Percentiles rank a stretch among this genome's conserved stretches.
Evolutionary conservation across 768 basidiomycete species (phyloP).

Genomic region (Cystofilobasidium ferigula): DNA sequence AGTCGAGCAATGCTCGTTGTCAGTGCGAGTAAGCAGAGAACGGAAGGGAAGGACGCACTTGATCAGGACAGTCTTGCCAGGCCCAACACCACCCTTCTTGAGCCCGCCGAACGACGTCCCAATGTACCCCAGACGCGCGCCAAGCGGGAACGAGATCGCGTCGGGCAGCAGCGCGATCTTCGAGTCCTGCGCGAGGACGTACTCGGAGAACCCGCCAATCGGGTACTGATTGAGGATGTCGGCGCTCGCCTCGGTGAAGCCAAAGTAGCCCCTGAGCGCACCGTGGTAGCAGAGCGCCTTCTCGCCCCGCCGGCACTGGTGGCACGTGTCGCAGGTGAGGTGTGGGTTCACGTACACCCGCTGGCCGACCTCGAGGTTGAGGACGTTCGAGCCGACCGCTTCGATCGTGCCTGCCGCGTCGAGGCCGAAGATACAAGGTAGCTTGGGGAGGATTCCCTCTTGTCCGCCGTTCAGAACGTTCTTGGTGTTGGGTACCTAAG

Average conservation of each 20-base stretch:
- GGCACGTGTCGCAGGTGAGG: slow-evolving; percentile 25
- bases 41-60: no score
- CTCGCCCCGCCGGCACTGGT: slow-evolving; percentile 1
- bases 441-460: not conserved
- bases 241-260: not conserved
- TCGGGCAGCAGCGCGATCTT: slow-evolving; percentile 20
- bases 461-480: slow-evolving; percentile 12
- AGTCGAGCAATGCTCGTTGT: no score
- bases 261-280: slow-evolving; percentile 25
- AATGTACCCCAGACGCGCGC: slow-evolving; percentile 26
- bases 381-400: slow-evolving; percentile 19
- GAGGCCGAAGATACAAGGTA: slow-evolving; percentile 13
- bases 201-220: slow-evolving; percentile 26
- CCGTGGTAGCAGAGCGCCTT: not conserved
- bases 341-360: slow-evolving; percentile 20
- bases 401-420: slow-evolving; percentile 22
- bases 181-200: slow-evolving; percentile 20
- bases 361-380: slow-evolving; percentile 20
- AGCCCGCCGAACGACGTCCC: slow-evolving; percentile 26
- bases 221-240: slow-evolving; percentile 19
- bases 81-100: slow-evolving; percentile 12
- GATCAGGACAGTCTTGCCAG: slow-evolving; percentile 24
- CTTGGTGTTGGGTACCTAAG: slow-evolving; percentile 13
- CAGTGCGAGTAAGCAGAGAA: no score
- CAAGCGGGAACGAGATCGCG: slow-evolving; percentile 9